Evolutionary conservation across 768 basidiomycete genomes (phyloP).

Genomic region (Lyophyllum semitale): DNA sequence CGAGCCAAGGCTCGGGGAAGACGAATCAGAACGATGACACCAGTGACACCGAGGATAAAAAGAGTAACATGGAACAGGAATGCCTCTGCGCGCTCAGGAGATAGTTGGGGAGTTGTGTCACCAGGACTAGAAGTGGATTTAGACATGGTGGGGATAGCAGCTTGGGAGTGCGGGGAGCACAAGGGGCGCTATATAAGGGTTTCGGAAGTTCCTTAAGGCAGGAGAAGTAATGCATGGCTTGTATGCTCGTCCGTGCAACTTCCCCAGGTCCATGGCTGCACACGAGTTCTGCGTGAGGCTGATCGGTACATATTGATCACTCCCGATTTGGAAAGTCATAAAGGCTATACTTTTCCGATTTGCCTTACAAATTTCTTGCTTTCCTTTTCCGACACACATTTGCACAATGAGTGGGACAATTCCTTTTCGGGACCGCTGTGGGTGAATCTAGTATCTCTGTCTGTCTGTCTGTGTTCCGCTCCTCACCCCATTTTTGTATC

Average conservation of each 20-base stretch:
- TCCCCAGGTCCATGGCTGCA: background rate
- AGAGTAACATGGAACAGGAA: conserved; percentile 47
- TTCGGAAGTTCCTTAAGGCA: background rate
- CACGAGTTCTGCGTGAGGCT: conserved; percentile 12
- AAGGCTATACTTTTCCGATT: background rate
- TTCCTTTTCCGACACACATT: background rate
- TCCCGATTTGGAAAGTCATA: too few species aligned
- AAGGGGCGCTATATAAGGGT: too few species aligned
- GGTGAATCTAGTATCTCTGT: too few species aligned
- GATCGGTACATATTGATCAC: conserved; percentile 9
- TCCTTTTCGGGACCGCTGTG: too few species aligned
- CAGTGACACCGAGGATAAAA: conserved; percentile 43
- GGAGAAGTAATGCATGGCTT: background rate
- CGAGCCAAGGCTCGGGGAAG: too few species aligned
- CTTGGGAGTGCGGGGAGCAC: background rate
- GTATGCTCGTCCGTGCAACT: background rate
- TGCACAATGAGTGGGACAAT: too few species aligned
- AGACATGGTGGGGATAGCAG: conserved; percentile 6
- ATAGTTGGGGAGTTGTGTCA: conserved; percentile 13
- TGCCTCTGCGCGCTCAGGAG: conserved; percentile 10
- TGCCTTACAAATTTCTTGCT: conserved; percentile 1
- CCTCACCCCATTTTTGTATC: background rate
- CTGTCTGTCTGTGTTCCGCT: background rate
- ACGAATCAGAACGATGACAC: conserved; percentile 42
- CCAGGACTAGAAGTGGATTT: conserved; percentile 11